Evolutionary conservation across 2,329 filamentous ascomycete genomes (phyloP), one percentile per base, ranked within the genome.

Genomic region (Phyllosticta capitalensis): DNA sequence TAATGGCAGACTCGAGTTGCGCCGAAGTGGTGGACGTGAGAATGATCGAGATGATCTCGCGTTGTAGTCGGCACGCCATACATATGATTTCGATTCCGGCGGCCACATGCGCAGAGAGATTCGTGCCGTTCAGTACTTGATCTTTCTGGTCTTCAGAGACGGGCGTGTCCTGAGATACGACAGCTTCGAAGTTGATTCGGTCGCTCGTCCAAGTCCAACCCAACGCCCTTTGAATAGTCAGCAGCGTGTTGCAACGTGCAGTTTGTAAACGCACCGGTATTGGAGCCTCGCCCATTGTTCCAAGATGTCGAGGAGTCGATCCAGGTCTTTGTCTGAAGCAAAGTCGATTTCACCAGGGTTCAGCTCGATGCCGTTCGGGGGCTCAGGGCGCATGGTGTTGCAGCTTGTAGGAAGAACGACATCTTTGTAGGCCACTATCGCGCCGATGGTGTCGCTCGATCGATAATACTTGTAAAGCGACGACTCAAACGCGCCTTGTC

Each of bases 51-150:
- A 59, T 59, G 21, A 59, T 55, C 24, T 59, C 58, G 12, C 58
- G 45, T n/a, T 59, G 58, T 9, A 59, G 53, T 9, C 48, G 52
- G 14, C 52, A 59, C 3, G 58, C 58, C 48, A 49, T 28, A 21
- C 58, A 59, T 24, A 59, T 55, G 24, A 59, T 59, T 30, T 59
- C 58, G 21, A 59, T 59, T 24, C 58, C 58, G 22, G 54, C 26
- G 10, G 56, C 54, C n/a, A 52, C 52, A 9, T 59, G 56, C 12
- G 28, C 5, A 9, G 56, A 50, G 17, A 58, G 14, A 6, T 17
- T 45, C 9, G n/a, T 33, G 14, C 33, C 10, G 19, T 33, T 22
- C 2, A 24, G 28, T 9, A n/a, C 24, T 19, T 21, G 22, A 10
- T 50, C 22, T 2, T 30, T 19, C 19, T 21, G 22, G n/a, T 33